Evolutionary conservation across 1,284 basidiomycete genomes (phyloP), one percentile per base, ranked within the genome.

Genomic region (Ganoderma multipileum): DNA sequence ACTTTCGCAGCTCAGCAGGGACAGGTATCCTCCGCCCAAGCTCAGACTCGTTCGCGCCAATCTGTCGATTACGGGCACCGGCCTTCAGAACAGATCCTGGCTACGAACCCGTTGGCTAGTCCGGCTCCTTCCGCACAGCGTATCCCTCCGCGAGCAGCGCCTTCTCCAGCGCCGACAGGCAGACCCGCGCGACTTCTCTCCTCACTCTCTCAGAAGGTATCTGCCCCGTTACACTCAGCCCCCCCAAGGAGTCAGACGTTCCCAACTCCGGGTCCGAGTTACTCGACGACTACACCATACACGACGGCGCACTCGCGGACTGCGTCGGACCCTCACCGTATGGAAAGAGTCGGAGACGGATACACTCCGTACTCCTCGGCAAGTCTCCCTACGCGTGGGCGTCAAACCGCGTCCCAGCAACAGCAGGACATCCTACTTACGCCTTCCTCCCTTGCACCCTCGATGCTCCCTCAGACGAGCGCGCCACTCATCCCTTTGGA

Each of bases 361-460:
- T 71, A 72, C 60, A 55, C 67, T 20, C 66, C 72, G 11, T 71
- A 72, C 60, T 50, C 67, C 20, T 68, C 72, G 4, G 63, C 63
- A 3, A 70, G 64, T 38, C 47, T 68, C 16, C 63, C 69, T 16
- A 67, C 67, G 4, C 75, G 75, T 18, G 73, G 72, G 9, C 75
- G 73, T 30, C 66, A 64, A 33, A 62, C 74, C 4, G 62, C 72
- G 12, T 59, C 73, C 30, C 59, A 73, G 3, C 66, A 72, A 2
- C 77, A 77, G 23, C 69, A 66, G 26, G 76, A 78, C 38, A 71
- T 75, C 30, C 72, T 80, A 28, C 72, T 74, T 63, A 78, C 79
- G 18, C 78, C 79, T 3, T 79, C 78, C 4, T 79, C 79, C 3
- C 68, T 78, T 18, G 77, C 77, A 8, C 77, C 76, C 0, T 77